phyloP scores from a whole-genome alignment of 2,329 filamentous ascomycete genomes.

The Talaromyces sp. region DNA sequence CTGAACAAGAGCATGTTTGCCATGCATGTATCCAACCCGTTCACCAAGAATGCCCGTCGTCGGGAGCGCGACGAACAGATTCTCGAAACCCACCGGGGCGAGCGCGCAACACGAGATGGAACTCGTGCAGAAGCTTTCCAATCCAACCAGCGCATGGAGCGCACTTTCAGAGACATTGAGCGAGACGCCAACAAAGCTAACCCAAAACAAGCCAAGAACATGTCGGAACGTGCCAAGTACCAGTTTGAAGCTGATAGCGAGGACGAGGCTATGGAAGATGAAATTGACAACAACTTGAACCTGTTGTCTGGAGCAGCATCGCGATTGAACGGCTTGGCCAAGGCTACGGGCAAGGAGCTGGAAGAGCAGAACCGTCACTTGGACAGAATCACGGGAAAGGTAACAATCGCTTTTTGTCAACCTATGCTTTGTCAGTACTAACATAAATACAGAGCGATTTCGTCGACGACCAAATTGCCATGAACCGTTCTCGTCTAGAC shows the following conservation, averaged over 20 bases:
- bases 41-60: conserved; percentile 64
- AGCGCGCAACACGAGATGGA: conserved; percentile 53
- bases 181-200: conserved; percentile 44
- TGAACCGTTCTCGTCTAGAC: conserved; percentile 69
- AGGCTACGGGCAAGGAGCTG: conserved; percentile 69
- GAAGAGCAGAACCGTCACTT: conserved; percentile 73
- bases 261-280: conserved; percentile 64
- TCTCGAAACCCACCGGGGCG: conserved; percentile 58
- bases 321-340: conserved; percentile 67
- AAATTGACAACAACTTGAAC: conserved; percentile 64
- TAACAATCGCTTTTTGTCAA: conserved; percentile 32
- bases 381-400: conserved; percentile 72
- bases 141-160: conserved; percentile 55
- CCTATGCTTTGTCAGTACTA: conserved; percentile 14
- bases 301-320: conserved; percentile 57
- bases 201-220: conserved; percentile 47
- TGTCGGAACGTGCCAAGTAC: conserved; percentile 65
- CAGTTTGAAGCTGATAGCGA: conserved; percentile 72
- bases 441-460: conserved; percentile 61
- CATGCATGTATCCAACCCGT: conserved; percentile 70
- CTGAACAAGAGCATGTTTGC: conserved; percentile 90
- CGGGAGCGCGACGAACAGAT: conserved; percentile 63
- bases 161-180: conserved; percentile 60
- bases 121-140: conserved; percentile 51
- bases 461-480: conserved; percentile 74